Evolutionary conservation across 1,284 basidiomycete species (phyloP).

Genomic region (Stygiomarasmius scandens): DNA sequence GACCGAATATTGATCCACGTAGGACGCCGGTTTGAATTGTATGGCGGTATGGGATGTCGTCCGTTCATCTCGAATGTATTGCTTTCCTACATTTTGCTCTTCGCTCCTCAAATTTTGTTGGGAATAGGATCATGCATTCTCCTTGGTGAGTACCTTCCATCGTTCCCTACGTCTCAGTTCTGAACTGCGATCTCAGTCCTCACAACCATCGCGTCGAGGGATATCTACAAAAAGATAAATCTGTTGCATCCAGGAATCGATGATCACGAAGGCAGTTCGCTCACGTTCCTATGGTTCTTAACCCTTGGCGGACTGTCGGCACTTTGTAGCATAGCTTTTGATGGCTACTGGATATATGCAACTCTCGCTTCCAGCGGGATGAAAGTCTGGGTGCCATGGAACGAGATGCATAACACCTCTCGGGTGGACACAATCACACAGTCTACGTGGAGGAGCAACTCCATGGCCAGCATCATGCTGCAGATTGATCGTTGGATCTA

Average conservation of each 20-base stretch:
- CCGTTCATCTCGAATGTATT: conserved; percentile 8
- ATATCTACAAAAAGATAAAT: conserved; percentile 8
- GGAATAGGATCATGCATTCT: conserved; percentile 5
- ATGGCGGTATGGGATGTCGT: conserved; percentile 10
- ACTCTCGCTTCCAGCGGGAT: neutral
- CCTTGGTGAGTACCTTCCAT: neutral
- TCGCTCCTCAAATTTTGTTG: conserved; percentile 8
- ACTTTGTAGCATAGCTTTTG: conserved; percentile 1
- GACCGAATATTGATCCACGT: neutral
- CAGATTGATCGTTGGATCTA: conserved; percentile 14
- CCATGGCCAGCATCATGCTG: conserved; percentile 1
- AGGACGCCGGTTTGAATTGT: conserved; percentile 13
- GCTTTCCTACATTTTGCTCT: conserved; percentile 6
- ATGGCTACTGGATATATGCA: conserved; percentile 2
- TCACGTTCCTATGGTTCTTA: conserved; percentile 8
- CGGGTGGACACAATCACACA: neutral
- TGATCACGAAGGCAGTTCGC: neutral
- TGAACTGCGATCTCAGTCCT: neutral
- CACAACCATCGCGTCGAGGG: conserved; percentile 1
- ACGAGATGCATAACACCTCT: conserved; percentile 1
- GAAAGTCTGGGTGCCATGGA: conserved; percentile 4
- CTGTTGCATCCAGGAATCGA: neutral
- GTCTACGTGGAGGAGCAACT: neutral
- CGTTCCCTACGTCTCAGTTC: neutral
- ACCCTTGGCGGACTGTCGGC: conserved; percentile 6